phyloP scores from a whole-genome alignment of 2,329 filamentous ascomycete genomes.

The Clonostachys chloroleuca region DNA sequence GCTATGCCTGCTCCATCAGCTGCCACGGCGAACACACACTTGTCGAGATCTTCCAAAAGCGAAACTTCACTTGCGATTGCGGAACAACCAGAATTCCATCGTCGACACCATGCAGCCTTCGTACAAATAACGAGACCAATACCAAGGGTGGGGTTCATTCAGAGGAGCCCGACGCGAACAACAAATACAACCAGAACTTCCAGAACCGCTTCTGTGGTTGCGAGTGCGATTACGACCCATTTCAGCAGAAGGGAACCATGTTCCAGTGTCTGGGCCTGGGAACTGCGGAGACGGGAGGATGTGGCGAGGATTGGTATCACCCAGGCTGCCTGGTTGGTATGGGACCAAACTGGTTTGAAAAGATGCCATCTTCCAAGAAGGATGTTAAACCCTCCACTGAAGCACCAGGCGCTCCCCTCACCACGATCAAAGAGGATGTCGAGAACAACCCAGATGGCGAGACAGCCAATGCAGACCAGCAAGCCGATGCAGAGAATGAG shows the following conservation, averaged over 20 bases:
- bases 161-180: conserved; percentile 66
- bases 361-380: conserved; percentile 32
- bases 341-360: conserved; percentile 67
- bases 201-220: conserved; percentile 90
- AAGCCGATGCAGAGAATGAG: conserved; percentile 31
- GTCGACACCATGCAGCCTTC: conserved; percentile 70
- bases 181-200: conserved; percentile 96
- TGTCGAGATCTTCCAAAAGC: conserved; percentile 93
- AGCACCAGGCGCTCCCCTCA: conserved; percentile 21
- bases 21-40: conserved; percentile 94
- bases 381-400: conserved; percentile 4
- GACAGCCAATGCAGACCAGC: conserved; percentile 5
- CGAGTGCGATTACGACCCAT: conserved; percentile 79
- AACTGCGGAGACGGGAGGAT: conserved; percentile 75
- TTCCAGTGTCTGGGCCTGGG: conserved; percentile 92
- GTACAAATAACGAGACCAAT: conserved; percentile 68
- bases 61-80: conserved; percentile 95
- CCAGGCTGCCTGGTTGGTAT: conserved; percentile 86
- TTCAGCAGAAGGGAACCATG: conserved; percentile 94
- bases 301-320: conserved; percentile 98
- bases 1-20: conserved; percentile 94
- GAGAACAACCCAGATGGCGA: conserved; percentile 36
- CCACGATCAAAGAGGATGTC: conserved; percentile 33
- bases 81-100: conserved; percentile 76
- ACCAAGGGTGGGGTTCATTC: conserved; percentile 73